phyloP scores from a whole-genome alignment of 1,284 basidiomycete genomes.

The Cryptococcus depauperatus region DNA sequence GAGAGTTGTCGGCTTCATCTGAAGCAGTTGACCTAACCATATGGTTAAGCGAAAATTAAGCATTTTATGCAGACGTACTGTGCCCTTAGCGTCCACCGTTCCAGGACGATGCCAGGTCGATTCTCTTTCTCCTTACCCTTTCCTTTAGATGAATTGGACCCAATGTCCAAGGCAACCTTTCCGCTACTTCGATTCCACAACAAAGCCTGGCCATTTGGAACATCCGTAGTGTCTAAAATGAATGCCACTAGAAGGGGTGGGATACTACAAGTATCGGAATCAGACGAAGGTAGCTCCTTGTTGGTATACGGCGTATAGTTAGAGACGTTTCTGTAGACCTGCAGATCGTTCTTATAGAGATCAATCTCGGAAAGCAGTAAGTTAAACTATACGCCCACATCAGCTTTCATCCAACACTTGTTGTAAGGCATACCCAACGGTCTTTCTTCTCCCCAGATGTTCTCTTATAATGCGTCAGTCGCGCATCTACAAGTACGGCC shows the following conservation, averaged over 20 bases:
- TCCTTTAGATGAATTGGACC: constrained; percentile 10
- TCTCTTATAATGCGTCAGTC: constrained; percentile 35
- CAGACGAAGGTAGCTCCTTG: constrained; percentile 6
- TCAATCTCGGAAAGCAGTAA: constrained; percentile 38
- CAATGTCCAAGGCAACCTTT: constrained; percentile 26
- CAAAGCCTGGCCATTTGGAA: constrained; percentile 35
- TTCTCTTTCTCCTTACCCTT: constrained; percentile 27
- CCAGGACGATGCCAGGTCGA: constrained; percentile 36
- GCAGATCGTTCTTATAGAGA: constrained; percentile 37
- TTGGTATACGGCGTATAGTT: constrained; percentile 14
- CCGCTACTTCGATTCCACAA: constrained; percentile 30
- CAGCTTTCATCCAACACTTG: not conserved
- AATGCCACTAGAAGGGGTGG: constrained; percentile 43
- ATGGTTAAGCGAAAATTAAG: not conserved
- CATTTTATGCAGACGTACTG: constrained; percentile 19
- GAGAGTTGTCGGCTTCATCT: constrained; percentile 16
- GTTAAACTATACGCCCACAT: constrained; percentile 35
- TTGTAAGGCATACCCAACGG: constrained; percentile 36
- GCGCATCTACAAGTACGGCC: constrained; percentile 36
- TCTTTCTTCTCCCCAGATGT: constrained; percentile 27
- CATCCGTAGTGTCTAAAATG: constrained; percentile 41
- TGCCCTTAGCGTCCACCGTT: constrained; percentile 41
- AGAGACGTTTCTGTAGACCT: constrained; percentile 36
- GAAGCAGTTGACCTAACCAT: constrained; percentile 5
- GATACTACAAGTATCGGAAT: constrained; percentile 18